Conservation (phyloP, 164 flowering plant species). For the Tinospora cordifolia region DNA sequence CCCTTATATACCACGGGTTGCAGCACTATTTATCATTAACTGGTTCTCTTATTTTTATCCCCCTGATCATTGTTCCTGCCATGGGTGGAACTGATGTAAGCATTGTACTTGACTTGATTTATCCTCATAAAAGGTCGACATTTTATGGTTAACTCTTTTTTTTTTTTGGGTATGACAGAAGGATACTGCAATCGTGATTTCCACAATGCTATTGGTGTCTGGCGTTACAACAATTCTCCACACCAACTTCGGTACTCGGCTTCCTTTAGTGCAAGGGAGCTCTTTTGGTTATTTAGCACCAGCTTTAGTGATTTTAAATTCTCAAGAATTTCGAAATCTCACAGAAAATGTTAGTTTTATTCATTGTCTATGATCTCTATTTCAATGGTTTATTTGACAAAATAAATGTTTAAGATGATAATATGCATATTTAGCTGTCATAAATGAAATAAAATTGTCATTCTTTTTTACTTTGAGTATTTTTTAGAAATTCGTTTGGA, state of each 20-base stretch:
- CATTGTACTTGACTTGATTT: conserved; percentile 7
- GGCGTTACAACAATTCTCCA: conserved; percentile 77
- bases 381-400: background rate
- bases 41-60: conserved; percentile 83
- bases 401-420: background rate
- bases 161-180: conserved; percentile 38
- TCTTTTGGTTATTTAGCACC: conserved; percentile 91
- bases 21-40: conserved; percentile 82
- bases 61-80: conserved; percentile 70
- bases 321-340: conserved; percentile 67
- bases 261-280: conserved; percentile 94
- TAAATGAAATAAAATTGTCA: too few species aligned
- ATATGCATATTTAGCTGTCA: too few species aligned
- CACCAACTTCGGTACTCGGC: conserved; percentile 77
- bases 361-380: background rate
- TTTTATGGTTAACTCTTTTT: conserved; percentile 4
- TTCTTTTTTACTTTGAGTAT: too few species aligned
- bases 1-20: conserved; percentile 53
- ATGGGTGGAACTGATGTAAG: conserved; percentile 99
- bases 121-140: background rate
- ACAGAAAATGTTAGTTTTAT: conserved; percentile 60
- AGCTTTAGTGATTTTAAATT: conserved; percentile 70
- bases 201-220: conserved; percentile 75
- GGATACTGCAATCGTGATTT: conserved; percentile 86
- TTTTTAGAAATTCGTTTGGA: background rate